Base-by-base conservation (phyloP, 768 basidiomycete species). In the Kwoniella bestiolae region DNA sequence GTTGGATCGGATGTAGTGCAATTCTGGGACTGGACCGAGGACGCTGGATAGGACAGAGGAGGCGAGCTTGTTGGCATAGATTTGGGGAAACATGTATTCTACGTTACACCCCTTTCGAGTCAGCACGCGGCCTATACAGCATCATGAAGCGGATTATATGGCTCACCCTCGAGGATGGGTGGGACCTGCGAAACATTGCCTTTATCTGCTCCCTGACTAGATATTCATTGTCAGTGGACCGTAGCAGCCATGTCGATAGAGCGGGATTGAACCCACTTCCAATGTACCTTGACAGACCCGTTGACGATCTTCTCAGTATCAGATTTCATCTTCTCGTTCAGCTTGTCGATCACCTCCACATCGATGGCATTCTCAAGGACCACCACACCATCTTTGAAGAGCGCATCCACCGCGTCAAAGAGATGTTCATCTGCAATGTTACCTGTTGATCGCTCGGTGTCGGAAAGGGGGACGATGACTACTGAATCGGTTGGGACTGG, bases 1-100 rank as follows among this genome's bases (percentile, higher is more conserved):
- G 60, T 67, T 67, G 12, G 66, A 60, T 5, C 60, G 28, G 46
- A 67, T 67, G 55, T 62, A 67, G 25, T 60, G 66, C 23, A 67
- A 34, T 46, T 67, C 66, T 11, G 66, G 66, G 11, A 25, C 1
- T 11, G 66, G 66, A 25, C 66, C 66, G 18, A 67, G 34, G 25
- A 67, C 38, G 7, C 44, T n/a, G 14, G 50, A 46, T 5, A 67
- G 46, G 9, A 67, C 55, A 3, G 59, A 23, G 1, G 60, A n/a
- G 16, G 66, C 60, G 46, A 55, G 52, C 29, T 67, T 67, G 46
- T 67, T 67, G 29, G 60, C 66, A 45, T 67, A 67, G 38, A 61
- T 18, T 45, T 61, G 52, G 14, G 52, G 60, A 35, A 62, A 62
- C 44, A 67, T 38, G 44, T 61, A 67, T 52, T 67, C 66, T 67